phyloP scores from a whole-genome alignment of 208 protist species.

The Trichomonas tenax region DNA sequence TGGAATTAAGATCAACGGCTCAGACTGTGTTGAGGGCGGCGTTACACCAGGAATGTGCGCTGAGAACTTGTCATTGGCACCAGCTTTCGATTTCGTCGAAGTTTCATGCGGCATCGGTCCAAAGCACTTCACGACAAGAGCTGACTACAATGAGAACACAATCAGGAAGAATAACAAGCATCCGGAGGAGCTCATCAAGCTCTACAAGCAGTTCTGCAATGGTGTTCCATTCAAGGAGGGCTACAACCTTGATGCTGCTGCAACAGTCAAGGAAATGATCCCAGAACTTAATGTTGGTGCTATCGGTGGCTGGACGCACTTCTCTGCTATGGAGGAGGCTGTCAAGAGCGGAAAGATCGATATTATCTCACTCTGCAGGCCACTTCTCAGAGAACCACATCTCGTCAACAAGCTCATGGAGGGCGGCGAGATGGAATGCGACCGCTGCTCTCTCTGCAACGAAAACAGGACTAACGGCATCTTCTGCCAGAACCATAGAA shows the following conservation, averaged over 20 bases:
- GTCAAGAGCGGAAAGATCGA: neutral
- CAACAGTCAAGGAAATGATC: neutral
- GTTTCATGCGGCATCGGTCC: neutral
- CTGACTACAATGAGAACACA: neutral
- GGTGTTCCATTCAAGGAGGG: neutral
- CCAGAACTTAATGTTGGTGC: neutral
- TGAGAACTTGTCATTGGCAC: neutral
- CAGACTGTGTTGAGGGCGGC: neutral
- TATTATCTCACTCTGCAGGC: neutral
- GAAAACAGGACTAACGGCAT: neutral
- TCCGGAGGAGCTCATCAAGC: neutral
- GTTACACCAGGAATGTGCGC: neutral
- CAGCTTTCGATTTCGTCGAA: neutral
- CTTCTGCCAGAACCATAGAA: neutral
- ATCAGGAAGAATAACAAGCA: neutral
- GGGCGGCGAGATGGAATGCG: neutral
- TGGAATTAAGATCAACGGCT: neutral
- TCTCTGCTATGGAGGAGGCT: neutral
- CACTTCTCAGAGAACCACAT: neutral
- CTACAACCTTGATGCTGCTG: neutral
- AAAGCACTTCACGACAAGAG: neutral
- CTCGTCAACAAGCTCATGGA: neutral
- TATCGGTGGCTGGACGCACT: neutral
- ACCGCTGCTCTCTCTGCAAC: neutral
- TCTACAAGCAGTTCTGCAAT: neutral